These are phyloP conservation scores for Breynia disticha DNA, from an alignment of 441 rosid species.

Conservation along the genomic window DNA sequence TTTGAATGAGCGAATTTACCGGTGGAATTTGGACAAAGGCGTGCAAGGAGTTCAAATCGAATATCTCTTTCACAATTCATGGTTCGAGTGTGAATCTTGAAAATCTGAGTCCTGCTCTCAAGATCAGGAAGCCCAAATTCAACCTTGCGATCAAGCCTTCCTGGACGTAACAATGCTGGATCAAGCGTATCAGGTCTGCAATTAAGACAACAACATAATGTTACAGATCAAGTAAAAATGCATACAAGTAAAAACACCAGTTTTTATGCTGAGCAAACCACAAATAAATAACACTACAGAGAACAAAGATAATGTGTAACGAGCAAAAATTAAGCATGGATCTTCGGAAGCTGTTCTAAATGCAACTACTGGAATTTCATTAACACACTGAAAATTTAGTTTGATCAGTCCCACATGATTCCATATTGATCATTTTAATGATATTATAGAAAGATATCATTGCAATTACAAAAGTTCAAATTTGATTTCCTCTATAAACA, in stretches of 20 bases:
- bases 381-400: too few relatives aligned
- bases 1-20: conserved; percentile 26
- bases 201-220: neutral
- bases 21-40: conserved; percentile 92
- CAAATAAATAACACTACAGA: too few relatives aligned
- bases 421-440: too few relatives aligned
- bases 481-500: too few relatives aligned
- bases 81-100: conserved; percentile 89
- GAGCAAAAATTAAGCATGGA: too few relatives aligned
- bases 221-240: neutral
- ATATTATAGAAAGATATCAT: too few relatives aligned
- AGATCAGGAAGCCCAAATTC: conserved; percentile 94
- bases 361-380: too few relatives aligned
- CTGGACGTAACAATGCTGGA: conserved; percentile 90
- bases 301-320: too few relatives aligned
- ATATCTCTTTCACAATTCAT: conserved; percentile 93
- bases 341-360: too few relatives aligned
- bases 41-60: conserved; percentile 85
- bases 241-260: neutral
- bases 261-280: too few relatives aligned
- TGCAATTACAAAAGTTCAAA: too few relatives aligned
- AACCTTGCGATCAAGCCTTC: conserved; percentile 88
- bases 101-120: conserved; percentile 88
- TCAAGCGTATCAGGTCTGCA: conserved; percentile 87
- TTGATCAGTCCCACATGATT: too few relatives aligned